phyloP scores from a whole-genome alignment of 768 basidiomycete genomes.

The Phaeotremella fagi region DNA sequence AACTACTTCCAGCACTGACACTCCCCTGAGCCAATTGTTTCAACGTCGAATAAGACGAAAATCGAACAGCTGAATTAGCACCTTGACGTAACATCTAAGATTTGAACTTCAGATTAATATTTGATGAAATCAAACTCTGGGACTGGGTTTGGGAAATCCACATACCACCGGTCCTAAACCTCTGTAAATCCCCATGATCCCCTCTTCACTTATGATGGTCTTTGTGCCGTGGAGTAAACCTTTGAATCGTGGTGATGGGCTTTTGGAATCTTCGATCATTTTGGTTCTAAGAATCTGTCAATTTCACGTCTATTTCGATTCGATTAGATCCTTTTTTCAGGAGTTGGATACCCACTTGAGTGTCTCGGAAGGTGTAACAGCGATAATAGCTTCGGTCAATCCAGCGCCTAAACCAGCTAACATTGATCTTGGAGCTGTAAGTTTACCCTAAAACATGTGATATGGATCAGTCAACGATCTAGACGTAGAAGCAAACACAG shows the following conservation, averaged over 20 bases:
- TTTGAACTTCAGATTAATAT: not conserved
- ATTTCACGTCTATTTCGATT: not conserved
- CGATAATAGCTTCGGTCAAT: slow-evolving; percentile 84
- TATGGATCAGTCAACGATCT: not conserved
- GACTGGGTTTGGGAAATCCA: slow-evolving; percentile 16
- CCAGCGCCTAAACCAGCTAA: slow-evolving; percentile 68
- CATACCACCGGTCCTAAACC: slow-evolving; percentile 89
- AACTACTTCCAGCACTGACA: slow-evolving; percentile 70
- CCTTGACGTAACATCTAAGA: slow-evolving; percentile 92
- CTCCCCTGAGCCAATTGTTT: slow-evolving; percentile 89
- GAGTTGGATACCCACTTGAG: slow-evolving; percentile 68
- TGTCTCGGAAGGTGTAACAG: slow-evolving; percentile 95
- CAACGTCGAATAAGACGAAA: slow-evolving; percentile 88
- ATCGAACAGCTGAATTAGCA: slow-evolving; percentile 92
- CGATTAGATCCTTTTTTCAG: not conserved
- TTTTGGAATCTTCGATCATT: slow-evolving; percentile 88
- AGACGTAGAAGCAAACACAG: not conserved
- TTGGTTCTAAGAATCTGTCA: slow-evolving; percentile 66
- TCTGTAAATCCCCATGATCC: slow-evolving; percentile 68
- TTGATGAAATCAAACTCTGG: not conserved
- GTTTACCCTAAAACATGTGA: slow-evolving; percentile 65
- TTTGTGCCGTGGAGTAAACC: slow-evolving; percentile 80
- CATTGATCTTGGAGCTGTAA: slow-evolving; percentile 77
- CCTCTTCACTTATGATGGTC: slow-evolving; percentile 77
- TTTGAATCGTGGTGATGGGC: slow-evolving; percentile 74